Evolutionary conservation across 306 rosid genomes (phyloP).

Genomic region (Herpetospermum pedunculosum): DNA sequence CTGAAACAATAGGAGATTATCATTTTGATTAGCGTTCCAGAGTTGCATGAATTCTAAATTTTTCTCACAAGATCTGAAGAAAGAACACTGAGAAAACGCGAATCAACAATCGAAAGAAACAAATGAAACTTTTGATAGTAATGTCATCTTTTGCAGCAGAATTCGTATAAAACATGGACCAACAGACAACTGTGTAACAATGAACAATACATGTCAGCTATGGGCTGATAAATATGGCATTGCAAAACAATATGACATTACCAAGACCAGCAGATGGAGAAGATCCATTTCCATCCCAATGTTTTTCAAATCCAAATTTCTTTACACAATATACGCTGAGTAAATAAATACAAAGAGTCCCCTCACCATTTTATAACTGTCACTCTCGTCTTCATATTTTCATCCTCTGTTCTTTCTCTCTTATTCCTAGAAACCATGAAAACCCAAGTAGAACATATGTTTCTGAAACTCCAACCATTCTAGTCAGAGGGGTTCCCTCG

Average conservation of each 20-base stretch:
- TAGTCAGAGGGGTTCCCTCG: constrained; percentile 26
- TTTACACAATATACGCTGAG: constrained; percentile 9
- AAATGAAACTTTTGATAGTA: background rate
- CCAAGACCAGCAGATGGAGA: background rate
- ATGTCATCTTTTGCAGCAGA: background rate
- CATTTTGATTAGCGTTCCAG: background rate
- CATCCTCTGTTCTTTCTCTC: constrained; percentile 12
- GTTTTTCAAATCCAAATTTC: constrained; percentile 7
- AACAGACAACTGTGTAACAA: constrained; percentile 3
- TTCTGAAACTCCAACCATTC: background rate
- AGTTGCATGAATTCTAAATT: background rate
- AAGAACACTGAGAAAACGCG: background rate
- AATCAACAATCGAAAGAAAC: background rate
- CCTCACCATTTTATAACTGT: constrained; percentile 1
- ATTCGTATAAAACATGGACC: constrained; percentile 2
- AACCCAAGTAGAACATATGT: constrained; percentile 2
- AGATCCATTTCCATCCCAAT: background rate
- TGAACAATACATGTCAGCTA: constrained; percentile 4
- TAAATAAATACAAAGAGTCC: constrained; percentile 7
- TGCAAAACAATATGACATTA: background rate
- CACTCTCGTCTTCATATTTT: constrained; percentile 10
- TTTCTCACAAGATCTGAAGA: background rate
- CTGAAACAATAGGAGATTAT: background rate
- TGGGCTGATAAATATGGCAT: constrained; percentile 7
- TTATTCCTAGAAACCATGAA: constrained; percentile 11